These are phyloP conservation scores for Pseudonitzschia pungens DNA, from an alignment of 108 stramenopile species.

Conservation along the genomic window DNA sequence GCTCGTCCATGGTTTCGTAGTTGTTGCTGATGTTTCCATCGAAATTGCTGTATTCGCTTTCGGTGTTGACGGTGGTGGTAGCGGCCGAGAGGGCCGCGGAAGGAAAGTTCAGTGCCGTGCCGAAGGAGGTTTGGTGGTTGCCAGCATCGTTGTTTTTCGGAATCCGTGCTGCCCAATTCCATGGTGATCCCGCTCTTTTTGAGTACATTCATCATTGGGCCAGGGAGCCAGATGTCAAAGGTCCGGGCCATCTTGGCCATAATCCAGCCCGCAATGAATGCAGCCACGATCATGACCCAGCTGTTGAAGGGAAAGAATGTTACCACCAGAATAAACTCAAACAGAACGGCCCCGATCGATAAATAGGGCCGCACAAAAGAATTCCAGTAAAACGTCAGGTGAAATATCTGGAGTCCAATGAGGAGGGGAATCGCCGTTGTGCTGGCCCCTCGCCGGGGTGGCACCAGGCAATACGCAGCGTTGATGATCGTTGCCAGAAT, in stretches of 20 bases:
- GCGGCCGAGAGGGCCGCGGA: neutral
- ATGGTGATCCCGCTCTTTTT: neutral
- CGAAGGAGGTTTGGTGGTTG: neutral
- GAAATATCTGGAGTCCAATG: constrained; percentile 13
- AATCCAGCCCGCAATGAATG: constrained; percentile 9
- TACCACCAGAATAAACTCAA: constrained; percentile 15
- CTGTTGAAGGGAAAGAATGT: constrained; percentile 32
- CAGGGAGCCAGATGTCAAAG: constrained; percentile 16
- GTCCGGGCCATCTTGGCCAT: constrained; percentile 8
- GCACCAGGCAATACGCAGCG: constrained; percentile 10
- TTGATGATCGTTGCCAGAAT: constrained; percentile 15
- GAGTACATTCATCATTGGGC: neutral
- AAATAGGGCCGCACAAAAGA: neutral
- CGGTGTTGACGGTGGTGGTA: neutral
- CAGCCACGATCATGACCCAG: constrained; percentile 32
- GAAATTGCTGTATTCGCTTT: constrained; percentile 3
- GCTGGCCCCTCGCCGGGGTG: constrained; percentile 5
- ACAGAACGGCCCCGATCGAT: constrained; percentile 1
- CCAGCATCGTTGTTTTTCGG: neutral
- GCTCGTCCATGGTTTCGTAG: constrained; percentile 20
- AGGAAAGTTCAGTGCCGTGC: neutral
- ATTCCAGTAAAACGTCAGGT: constrained; percentile 13
- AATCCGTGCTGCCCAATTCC: no score
- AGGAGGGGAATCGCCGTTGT: constrained; percentile 10
- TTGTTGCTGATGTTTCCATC: neutral